Evolutionary conservation across 768 basidiomycete species (phyloP), one percentile per base, ranked within the genome.

Genomic region (Mycena galericulata): DNA sequence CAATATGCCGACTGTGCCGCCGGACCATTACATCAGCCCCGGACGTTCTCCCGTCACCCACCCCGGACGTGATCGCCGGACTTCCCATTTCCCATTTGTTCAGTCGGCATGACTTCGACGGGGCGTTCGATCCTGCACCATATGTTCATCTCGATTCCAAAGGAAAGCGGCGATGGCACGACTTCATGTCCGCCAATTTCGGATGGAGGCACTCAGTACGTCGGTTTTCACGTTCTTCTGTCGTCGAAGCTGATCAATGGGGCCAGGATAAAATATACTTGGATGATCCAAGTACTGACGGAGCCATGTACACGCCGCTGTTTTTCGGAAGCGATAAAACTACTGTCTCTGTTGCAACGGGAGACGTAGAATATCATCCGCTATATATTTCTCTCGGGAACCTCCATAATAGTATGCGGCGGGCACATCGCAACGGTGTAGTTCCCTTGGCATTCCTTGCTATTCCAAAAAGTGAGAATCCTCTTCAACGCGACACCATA

Each of bases 111-210:
- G 81, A 82, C 22, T 81, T 82, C 55, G 59, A 71, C 0, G 73
- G 65, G 1, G 69, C 78, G n/a, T 77, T 81, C 12, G 81, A 85
- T 61, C 74, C 71, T 51, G 69, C 72, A 4, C 80, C 82, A 0
- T 76, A 78, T 43, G 66, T 73, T 14, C 74, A 76, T 7, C 69
- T 72, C 38, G 76, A 77, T 18, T 49, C 58, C 0, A 50, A 74
- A 11, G 78, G 75, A 0, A 72, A 76, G 22, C 67, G 78, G 0
- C 74, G 68, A 5, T 82, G 71, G 58, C 43, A 38, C 4, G 74
- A 85, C 71, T 69, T 86, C 20, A 83, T 85, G 80, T 83, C 82
- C 0, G 84, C 80, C 4, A 73, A 81, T 34, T 85, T 76, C 72
- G 80, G 80, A 4, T 85, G 81, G 82, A 58, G 72, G 8, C 82